Conservation (phyloP, 2,329 filamentous ascomycete genomes). For the Fusarium sp. region DNA sequence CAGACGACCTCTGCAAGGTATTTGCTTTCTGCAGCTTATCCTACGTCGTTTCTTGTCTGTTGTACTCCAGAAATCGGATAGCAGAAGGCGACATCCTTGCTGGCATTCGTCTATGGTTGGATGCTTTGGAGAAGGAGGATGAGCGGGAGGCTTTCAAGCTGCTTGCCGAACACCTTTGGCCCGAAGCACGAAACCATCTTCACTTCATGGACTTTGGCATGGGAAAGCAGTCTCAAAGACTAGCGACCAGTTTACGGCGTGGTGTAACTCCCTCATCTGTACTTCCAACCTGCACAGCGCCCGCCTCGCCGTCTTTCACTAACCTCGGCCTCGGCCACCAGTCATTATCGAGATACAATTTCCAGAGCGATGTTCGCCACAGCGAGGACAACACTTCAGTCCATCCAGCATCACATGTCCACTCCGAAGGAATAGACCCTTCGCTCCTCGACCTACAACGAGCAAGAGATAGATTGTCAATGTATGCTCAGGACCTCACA, state of each 20-base stretch:
- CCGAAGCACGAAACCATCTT: constrained; percentile 19
- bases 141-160: constrained; percentile 24
- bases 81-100: constrained; percentile 9
- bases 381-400: neutral
- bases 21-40: constrained; percentile 40
- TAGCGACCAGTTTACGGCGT: neutral
- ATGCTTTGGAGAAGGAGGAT: constrained; percentile 5
- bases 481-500: neutral
- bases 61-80: neutral
- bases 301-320: neutral
- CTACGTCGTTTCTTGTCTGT: constrained; percentile 27
- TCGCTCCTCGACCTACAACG: neutral
- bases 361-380: neutral
- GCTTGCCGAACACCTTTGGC: constrained; percentile 27
- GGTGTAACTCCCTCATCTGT: neutral
- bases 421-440: neutral
- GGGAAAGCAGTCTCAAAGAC: neutral
- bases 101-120: constrained; percentile 28
- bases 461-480: neutral
- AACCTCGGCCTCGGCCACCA: neutral
- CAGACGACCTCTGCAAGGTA: constrained; percentile 8
- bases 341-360: neutral
- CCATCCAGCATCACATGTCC: neutral
- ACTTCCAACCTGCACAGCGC: rapidly evolving
- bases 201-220: neutral